These are phyloP conservation scores for Neurospora discreta DNA, from an alignment of 495 filamentous ascomycete species.

Conservation along the genomic window DNA sequence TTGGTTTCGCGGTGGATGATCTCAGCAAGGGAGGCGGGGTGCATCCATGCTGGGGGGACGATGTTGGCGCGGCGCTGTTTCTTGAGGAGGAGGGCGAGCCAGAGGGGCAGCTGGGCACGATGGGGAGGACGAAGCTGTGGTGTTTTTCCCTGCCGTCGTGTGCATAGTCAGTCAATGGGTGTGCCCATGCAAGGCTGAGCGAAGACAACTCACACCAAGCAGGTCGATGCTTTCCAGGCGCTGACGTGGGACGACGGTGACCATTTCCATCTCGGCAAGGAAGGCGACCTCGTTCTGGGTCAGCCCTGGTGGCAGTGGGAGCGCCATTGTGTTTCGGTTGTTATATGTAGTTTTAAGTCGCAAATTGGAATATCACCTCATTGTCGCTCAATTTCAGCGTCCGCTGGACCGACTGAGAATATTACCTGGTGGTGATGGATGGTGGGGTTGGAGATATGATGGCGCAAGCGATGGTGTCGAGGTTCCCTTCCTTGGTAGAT, in stretches of 20 bases:
- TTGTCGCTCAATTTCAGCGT: background rate
- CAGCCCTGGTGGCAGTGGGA: slow-evolving; percentile 70
- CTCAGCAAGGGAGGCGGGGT: slow-evolving; percentile 53
- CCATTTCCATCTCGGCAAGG: slow-evolving; percentile 91
- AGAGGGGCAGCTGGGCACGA: slow-evolving; percentile 71
- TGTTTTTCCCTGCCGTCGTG: slow-evolving; percentile 54
- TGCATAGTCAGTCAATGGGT: background rate
- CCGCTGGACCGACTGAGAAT: background rate
- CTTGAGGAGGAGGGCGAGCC: slow-evolving; percentile 96
- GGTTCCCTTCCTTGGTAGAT: too few species aligned
- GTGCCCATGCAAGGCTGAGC: slow-evolving; percentile 9
- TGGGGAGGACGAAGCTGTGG: slow-evolving; percentile 69
- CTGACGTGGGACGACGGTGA: slow-evolving; percentile 87
- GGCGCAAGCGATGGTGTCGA: background rate
- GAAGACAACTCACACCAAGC: slow-evolving; percentile 55
- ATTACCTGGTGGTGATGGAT: background rate
- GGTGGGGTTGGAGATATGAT: background rate
- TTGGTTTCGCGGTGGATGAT: slow-evolving; percentile 77
- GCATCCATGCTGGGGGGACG: slow-evolving; percentile 79
- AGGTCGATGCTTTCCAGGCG: slow-evolving; percentile 74
- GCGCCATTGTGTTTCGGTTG: slow-evolving; percentile 50
- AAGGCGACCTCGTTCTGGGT: slow-evolving; percentile 88
- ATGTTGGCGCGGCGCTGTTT: slow-evolving; percentile 92
- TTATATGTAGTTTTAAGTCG: background rate
- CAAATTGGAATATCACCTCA: background rate